Evolutionary conservation across 106 monocot genomes (phyloP).

Genomic region (Allium cepa): DNA sequence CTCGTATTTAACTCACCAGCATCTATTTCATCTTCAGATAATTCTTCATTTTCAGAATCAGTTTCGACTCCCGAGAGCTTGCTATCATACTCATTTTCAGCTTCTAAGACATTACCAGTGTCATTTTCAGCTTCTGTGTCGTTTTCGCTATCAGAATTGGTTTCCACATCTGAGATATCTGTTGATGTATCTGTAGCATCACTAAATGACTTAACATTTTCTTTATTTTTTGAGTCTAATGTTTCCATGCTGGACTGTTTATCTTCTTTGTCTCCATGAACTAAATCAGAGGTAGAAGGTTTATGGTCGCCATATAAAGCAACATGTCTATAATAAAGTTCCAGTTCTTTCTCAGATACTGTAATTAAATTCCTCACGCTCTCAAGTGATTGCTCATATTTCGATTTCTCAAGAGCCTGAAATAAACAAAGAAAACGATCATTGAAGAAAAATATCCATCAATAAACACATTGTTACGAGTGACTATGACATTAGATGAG

Average conservation of each 20-base stretch:
- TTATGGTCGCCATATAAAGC: constrained; percentile 80
- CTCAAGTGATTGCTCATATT: constrained; percentile 96
- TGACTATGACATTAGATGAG: too few relatives aligned
- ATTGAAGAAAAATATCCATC: not conserved
- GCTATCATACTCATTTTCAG: constrained; percentile 7
- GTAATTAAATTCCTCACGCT: constrained; percentile 90
- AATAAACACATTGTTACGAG: not conserved
- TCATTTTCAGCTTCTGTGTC: not conserved
- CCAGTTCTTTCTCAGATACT: constrained; percentile 86
- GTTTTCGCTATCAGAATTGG: constrained; percentile 21
- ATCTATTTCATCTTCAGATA: constrained; percentile 3
- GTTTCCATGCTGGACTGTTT: not conserved
- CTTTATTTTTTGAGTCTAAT: constrained; percentile 8
- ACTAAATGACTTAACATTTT: not conserved
- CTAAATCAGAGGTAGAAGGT: constrained; percentile 35
- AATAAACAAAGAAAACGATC: constrained; percentile 11
- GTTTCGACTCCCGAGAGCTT: constrained; percentile 4
- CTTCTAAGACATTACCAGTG: not conserved
- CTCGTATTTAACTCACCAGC: not conserved
- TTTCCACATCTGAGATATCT: constrained; percentile 18
- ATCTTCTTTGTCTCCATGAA: constrained; percentile 18
- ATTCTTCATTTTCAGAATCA: constrained; percentile 19
- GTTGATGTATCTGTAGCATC: not conserved
- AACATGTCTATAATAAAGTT: constrained; percentile 82
- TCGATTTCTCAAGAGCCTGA: constrained; percentile 99